phyloP scores from a whole-genome alignment of 805 yeast genomes.

The Starmerella etchellsii region DNA sequence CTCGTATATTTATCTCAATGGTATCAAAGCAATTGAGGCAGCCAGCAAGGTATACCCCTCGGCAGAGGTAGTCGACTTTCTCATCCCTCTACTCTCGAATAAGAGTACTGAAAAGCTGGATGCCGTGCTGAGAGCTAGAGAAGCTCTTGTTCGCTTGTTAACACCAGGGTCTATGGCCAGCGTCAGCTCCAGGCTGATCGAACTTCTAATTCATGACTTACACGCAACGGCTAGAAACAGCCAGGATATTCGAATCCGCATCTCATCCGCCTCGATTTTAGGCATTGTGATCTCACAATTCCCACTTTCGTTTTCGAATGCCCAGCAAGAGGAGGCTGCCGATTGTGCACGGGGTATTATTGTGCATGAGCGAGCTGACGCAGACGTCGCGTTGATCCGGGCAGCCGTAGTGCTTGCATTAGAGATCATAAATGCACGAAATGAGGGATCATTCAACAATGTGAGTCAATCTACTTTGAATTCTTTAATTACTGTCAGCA shows the following conservation, averaged over 20 bases:
- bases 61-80: constrained; percentile 2
- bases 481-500: constrained; percentile 2
- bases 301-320: constrained; percentile 38
- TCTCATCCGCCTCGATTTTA: constrained; percentile 80
- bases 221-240: constrained; percentile 8
- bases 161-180: constrained; percentile 22
- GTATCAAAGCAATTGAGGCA: constrained; percentile 62
- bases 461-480: constrained; percentile 7
- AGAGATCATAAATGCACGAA: constrained; percentile 22
- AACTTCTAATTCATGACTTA: constrained; percentile 8
- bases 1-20: constrained; percentile 76
- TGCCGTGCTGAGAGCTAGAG: constrained; percentile 68
- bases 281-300: constrained; percentile 54
- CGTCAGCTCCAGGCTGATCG: constrained; percentile 30
- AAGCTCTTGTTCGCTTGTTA: constrained; percentile 53
- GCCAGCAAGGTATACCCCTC: constrained; percentile 3
- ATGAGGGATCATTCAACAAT: constrained; percentile 21
- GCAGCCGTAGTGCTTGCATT: constrained; percentile 56
- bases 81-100: constrained; percentile 1
- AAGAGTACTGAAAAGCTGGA: constrained; percentile 35
- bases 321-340: constrained; percentile 41
- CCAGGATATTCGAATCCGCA: constrained; percentile 49
- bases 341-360: constrained; percentile 73
- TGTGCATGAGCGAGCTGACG: constrained; percentile 43
- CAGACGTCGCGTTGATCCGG: constrained; percentile 44